phyloP scores from a whole-genome alignment of 2,329 filamentous ascomycete species.

The Neoscytalidium dimidiatum region DNA sequence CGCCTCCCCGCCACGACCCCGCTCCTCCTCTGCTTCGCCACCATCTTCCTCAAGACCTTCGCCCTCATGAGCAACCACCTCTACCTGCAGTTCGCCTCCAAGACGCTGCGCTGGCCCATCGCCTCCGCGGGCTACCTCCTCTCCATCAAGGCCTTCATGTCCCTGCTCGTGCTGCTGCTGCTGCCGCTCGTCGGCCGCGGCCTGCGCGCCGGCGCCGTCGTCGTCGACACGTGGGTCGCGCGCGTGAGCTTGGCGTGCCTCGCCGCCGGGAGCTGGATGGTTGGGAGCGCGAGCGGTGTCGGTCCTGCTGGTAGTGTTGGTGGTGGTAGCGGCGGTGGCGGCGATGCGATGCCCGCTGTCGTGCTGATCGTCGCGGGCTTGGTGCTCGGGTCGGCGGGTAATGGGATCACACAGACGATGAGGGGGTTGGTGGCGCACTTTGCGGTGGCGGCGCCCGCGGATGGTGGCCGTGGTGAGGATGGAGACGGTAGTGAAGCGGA shows the following conservation, averaged over 20 bases:
- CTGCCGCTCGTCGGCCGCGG: not conserved
- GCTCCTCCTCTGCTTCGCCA: not conserved
- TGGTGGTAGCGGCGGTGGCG: not conserved
- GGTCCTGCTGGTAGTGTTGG: not conserved
- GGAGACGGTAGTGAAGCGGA: not conserved
- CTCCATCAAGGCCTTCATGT: conserved; percentile 1
- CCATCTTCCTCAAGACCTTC: conserved; percentile 18
- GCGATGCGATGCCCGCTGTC: not conserved
- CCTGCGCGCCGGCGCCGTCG: not conserved
- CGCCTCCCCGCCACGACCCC: not conserved
- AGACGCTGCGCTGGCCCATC: not conserved
- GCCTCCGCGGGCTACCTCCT: conserved; percentile 14
- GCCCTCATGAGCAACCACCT: conserved; percentile 10
- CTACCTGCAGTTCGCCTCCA: conserved; percentile 12
- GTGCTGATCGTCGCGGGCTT: not conserved
- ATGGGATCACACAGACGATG: conserved; percentile 17
- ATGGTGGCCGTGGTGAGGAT: not conserved
- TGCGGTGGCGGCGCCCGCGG: not conserved
- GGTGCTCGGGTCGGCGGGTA: not conserved
- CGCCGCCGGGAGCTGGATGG: not conserved
- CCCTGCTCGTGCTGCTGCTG: not conserved
- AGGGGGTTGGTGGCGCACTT: conserved; percentile 15
- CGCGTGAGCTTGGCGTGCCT: not conserved
- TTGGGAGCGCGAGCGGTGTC: not conserved
- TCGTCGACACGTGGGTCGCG: conserved; percentile 7